These are phyloP conservation scores for Catenaria anguillulae DNA, from an alignment of 371 early-diverging fungal genomes.

Conservation along the genomic window DNA sequence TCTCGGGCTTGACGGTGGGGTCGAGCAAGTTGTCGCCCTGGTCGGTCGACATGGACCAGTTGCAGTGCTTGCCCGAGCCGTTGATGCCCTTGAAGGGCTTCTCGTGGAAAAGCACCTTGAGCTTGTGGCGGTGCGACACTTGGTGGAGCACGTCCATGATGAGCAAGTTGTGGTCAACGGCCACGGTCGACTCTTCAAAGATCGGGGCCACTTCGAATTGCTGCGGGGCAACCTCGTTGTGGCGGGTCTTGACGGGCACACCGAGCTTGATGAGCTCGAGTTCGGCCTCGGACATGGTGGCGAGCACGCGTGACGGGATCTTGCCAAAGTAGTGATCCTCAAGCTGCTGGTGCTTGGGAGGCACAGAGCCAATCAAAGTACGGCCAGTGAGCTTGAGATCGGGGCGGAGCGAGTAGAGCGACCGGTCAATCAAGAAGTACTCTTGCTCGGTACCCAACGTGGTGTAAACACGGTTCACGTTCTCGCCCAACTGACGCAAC, in stretches of 20 bases:
- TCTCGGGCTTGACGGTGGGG: conserved; percentile 81
- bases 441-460: conserved; percentile 96
- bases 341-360: conserved; percentile 94
- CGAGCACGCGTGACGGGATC: conserved; percentile 83
- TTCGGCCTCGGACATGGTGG: conserved; percentile 82
- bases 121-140: conserved; percentile 90
- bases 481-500: conserved; percentile 48
- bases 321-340: conserved; percentile 98
- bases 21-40: conserved; percentile 88
- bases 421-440: conserved; percentile 92
- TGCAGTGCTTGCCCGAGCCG: conserved; percentile 97
- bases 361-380: conserved; percentile 79
- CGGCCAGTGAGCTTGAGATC: conserved; percentile 93
- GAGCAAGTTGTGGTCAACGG: conserved; percentile 97
- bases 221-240: conserved; percentile 98
- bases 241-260: conserved; percentile 95
- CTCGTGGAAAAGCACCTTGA: conserved; percentile 93
- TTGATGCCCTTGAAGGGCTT: conserved; percentile 98
- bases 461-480: conserved; percentile 63
- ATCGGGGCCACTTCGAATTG: conserved; percentile 97
- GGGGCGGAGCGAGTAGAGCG: conserved; percentile 74
- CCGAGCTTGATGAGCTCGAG: conserved; percentile 84
- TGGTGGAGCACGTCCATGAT: conserved; percentile 93
- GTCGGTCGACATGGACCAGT: conserved; percentile 94
- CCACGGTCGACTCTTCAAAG: conserved; percentile 86